Evolutionary conservation across 2,329 filamentous ascomycete genomes (phyloP).

Genomic region (Pseudogymnoascus sp.): DNA sequence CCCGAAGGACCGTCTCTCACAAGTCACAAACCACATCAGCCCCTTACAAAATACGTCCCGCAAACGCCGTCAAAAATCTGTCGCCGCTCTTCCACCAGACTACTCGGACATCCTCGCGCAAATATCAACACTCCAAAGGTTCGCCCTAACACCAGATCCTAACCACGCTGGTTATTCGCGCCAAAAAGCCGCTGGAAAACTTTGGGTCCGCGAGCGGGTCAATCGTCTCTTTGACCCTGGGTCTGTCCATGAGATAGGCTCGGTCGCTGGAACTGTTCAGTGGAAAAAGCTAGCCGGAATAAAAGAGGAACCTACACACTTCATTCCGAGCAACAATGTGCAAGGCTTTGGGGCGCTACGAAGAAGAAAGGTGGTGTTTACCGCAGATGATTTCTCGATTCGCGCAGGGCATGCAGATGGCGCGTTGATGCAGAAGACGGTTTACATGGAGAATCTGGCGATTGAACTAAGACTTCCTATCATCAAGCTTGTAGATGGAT

Average conservation of each 20-base stretch:
- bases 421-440: slow-evolving; percentile 45
- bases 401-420: slow-evolving; percentile 57
- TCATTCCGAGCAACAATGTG: slow-evolving; percentile 53
- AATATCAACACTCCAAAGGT: slow-evolving; percentile 40
- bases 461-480: slow-evolving; percentile 49
- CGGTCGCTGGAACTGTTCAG: slow-evolving; percentile 47
- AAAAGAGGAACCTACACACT: slow-evolving; percentile 40
- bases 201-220: slow-evolving; percentile 56
- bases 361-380: slow-evolving; percentile 48
- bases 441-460: slow-evolving; percentile 54
- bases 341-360: slow-evolving; percentile 47
- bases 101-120: slow-evolving; percentile 52
- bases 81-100: slow-evolving; percentile 43
- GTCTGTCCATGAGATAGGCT: slow-evolving; percentile 51
- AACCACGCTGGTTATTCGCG: slow-evolving; percentile 49
- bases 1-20: slow-evolving; percentile 25
- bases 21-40: slow-evolving; percentile 24
- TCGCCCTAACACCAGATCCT: slow-evolving; percentile 46
- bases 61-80: slow-evolving; percentile 16
- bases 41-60: slow-evolving; percentile 17
- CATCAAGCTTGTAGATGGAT: slow-evolving; percentile 56
- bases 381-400: slow-evolving; percentile 55
- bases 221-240: slow-evolving; percentile 46
- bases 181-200: slow-evolving; percentile 54
- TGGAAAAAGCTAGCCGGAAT: slow-evolving; percentile 42